Evolutionary conservation across 331 rosid species (phyloP).

Genomic region (Quercus tomentella): DNA sequence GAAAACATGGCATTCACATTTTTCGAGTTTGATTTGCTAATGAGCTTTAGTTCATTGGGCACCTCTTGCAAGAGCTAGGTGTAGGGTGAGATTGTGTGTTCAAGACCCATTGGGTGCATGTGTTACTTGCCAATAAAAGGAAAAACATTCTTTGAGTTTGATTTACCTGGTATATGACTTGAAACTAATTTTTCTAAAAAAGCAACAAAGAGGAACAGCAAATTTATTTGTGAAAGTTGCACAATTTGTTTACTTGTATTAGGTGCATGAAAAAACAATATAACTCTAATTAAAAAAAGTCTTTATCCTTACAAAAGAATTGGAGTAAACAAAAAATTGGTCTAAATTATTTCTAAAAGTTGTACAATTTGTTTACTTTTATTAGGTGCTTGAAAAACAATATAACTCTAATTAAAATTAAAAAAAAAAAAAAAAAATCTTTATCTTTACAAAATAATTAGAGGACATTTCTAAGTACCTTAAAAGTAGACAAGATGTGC

Average conservation of each 20-base stretch:
- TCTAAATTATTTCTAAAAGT: constrained; percentile 15
- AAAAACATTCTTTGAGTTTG: not conserved
- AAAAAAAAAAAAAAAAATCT: not conserved
- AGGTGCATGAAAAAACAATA: not conserved
- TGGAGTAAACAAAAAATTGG: constrained; percentile 1
- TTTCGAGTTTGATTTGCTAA: not conserved
- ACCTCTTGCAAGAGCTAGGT: too few relatives aligned
- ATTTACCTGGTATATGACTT: not conserved
- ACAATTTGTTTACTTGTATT: not conserved
- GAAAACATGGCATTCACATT: constrained; percentile 4
- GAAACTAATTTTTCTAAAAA: not conserved
- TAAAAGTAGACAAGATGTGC: constrained; percentile 1
- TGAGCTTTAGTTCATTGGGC: too few relatives aligned
- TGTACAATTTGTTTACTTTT: not conserved
- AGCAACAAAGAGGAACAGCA: constrained; percentile 2
- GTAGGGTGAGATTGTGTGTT: too few relatives aligned
- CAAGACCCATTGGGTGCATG: too few relatives aligned
- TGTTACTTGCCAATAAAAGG: too few relatives aligned
- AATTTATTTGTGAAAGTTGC: constrained; percentile 18
- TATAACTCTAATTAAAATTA: not conserved
- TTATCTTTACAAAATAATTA: constrained; percentile 6
- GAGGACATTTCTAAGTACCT: not conserved
- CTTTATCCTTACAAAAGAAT: constrained; percentile 9
- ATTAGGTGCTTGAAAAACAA: not conserved
- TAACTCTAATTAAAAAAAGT: not conserved